These are phyloP conservation scores for Talaromyces piceae DNA, from an alignment of 2,329 filamentous ascomycete species.

Conservation along the genomic window DNA sequence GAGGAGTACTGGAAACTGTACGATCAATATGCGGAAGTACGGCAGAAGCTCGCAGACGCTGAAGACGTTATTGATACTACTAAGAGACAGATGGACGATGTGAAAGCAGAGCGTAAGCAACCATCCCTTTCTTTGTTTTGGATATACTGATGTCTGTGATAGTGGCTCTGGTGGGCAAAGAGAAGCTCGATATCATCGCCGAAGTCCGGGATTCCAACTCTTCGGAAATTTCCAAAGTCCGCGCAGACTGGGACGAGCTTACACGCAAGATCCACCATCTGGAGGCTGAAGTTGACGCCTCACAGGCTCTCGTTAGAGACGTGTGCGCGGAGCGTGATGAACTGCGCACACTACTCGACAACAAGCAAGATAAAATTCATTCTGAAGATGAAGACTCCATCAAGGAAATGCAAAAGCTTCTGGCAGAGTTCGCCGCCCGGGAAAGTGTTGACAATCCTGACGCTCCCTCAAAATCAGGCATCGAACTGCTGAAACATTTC, in stretches of 20 bases:
- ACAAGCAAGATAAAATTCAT: conserved; percentile 31
- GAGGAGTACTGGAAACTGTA: conserved; percentile 37
- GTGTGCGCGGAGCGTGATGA: conserved; percentile 33
- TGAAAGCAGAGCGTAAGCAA: conserved; percentile 29
- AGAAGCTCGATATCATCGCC: conserved; percentile 31
- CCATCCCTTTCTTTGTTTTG: background rate
- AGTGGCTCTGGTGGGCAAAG: conserved; percentile 31
- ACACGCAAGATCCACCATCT: conserved; percentile 29
- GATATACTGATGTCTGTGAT: conserved; percentile 16
- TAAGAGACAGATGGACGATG: conserved; percentile 30
- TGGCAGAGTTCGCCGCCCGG: conserved; percentile 33
- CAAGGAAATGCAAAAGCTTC: conserved; percentile 34
- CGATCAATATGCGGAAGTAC: conserved; percentile 29
- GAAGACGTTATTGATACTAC: conserved; percentile 29
- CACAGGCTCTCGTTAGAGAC: conserved; percentile 30
- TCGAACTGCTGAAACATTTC: conserved; percentile 36
- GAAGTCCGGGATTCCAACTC: conserved; percentile 30
- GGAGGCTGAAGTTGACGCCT: conserved; percentile 33
- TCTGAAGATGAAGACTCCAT: conserved; percentile 35
- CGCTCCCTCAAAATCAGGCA: conserved; percentile 27
- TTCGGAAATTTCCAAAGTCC: conserved; percentile 26
- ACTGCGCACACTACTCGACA: conserved; percentile 31
- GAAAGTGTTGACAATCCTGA: conserved; percentile 26
- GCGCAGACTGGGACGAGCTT: conserved; percentile 27
- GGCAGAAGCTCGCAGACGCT: conserved; percentile 31